phyloP scores from a whole-genome alignment of 805 yeast species.

The Kazachstania viticola region DNA sequence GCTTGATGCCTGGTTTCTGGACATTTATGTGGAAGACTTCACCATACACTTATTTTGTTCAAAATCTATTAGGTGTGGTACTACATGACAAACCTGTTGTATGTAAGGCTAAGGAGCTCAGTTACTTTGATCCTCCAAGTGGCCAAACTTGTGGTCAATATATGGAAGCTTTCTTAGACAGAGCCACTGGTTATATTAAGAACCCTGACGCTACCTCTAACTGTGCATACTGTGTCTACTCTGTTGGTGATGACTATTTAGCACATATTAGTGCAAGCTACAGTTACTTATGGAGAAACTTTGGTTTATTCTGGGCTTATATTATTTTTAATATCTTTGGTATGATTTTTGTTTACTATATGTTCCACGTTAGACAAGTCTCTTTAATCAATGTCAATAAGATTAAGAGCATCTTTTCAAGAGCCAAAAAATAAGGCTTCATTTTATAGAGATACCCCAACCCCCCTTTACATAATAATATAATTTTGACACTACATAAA shows the following conservation, averaged over 20 bases:
- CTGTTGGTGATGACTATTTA: conserved; percentile 45
- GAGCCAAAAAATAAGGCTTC: conserved; percentile 3
- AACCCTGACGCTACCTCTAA: conserved; percentile 29
- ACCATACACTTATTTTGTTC: conserved; percentile 33
- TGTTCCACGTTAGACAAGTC: conserved; percentile 32
- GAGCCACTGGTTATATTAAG: conserved; percentile 16
- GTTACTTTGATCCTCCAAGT: conserved; percentile 12
- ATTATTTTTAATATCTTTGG: conserved; percentile 33
- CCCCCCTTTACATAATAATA: no score
- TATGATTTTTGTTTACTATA: conserved; percentile 38
- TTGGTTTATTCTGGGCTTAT: conserved; percentile 43
- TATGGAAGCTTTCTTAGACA: conserved; percentile 10
- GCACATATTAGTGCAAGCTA: conserved; percentile 20
- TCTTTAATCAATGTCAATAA: conserved; percentile 2
- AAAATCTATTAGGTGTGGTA: conserved; percentile 38
- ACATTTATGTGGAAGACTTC: conserved; percentile 31
- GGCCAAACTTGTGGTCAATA: conserved; percentile 18
- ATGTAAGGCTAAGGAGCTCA: conserved; percentile 28
- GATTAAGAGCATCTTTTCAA: conserved; percentile 1
- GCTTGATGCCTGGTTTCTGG: conserved; percentile 34
- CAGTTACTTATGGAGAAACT: conserved; percentile 41
- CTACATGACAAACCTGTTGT: conserved; percentile 34
- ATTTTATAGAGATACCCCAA: no score
- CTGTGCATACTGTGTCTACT: conserved; percentile 49
- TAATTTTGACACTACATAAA: no score